Evolutionary conservation across 768 basidiomycete genomes (phyloP), one percentile per base, ranked within the genome.

Genomic region (Pleurotus eryngii): DNA sequence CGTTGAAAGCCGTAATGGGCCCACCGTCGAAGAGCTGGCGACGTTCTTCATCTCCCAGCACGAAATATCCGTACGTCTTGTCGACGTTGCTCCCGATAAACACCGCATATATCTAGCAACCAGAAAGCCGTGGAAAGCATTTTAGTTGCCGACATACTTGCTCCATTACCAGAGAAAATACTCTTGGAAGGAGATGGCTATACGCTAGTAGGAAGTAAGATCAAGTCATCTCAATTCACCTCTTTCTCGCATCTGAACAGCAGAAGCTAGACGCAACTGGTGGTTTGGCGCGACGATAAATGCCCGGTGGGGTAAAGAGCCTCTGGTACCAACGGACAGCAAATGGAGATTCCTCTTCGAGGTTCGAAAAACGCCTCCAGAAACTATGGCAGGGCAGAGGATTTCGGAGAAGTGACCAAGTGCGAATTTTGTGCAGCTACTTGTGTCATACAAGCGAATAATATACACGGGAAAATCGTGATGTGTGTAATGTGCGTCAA

Each of bases 61-160:
- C 22, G 73, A 76, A 26, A 76, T 77, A 24, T 71, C 73, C 2
- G 75, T 76, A 48, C 35, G 72, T 62, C 1, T 12, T 45, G 18
- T 22, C 38, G 17, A n/a, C 24, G 46, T 35, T 12, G 4, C 30
- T 20, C 26, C 20, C 18, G 4, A 37, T 30, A 49, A 7, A 40
- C 47, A 30, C 48, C 39, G 27, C 3, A 18, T 9, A 12, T 24
- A 15, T 38, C 8, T 5, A 17, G 20, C 18, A 38, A 20, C 1
- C 51, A 77, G 74, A 67, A 64, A 61, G 74, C 67, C 2, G 62
- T 76, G 5, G 74, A 74, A 59, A 70, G 63, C 46, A 54, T 74
- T 3, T 46, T 74, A 3, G 57, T 63, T 49, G 69, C 70, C 50
- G 70, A 74, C 65, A 65, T 72, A 58, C 46, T 59, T 17, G 59